Percentiles rank a stretch among this genome's conserved stretches.
Evolutionary conservation across 1,139 yeast species (phyloP).

Genomic region (Candida neerlandica): DNA sequence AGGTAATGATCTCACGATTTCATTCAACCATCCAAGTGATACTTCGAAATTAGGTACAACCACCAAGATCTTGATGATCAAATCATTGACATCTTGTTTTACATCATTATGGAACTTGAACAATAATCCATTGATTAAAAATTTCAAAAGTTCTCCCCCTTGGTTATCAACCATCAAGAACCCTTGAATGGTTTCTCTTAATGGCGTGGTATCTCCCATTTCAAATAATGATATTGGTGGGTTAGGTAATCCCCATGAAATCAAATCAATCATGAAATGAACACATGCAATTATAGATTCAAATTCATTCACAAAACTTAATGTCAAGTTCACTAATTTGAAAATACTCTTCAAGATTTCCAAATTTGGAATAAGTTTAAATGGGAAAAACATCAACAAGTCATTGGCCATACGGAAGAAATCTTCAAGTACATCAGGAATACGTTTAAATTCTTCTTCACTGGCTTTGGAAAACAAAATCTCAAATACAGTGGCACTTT

Average conservation of each 20-base stretch:
- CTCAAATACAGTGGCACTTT: constrained; percentile 44
- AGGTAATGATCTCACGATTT: constrained; percentile 58
- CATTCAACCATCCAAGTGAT: constrained; percentile 62
- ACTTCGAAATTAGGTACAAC: constrained; percentile 46
- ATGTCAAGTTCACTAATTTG: constrained; percentile 60
- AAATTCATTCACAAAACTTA: constrained; percentile 59
- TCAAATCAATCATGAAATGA: constrained; percentile 75
- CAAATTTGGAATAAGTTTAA: constrained; percentile 57
- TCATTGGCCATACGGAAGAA: constrained; percentile 85
- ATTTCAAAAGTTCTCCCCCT: constrained; percentile 59
- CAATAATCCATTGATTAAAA: constrained; percentile 66
- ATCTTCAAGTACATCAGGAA: constrained; percentile 84
- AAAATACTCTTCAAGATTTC: constrained; percentile 60
- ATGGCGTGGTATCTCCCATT: constrained; percentile 44
- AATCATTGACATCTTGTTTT: constrained; percentile 74
- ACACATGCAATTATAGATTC: constrained; percentile 73
- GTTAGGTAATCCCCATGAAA: constrained; percentile 79
- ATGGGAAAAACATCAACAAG: constrained; percentile 76
- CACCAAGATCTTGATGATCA: constrained; percentile 66
- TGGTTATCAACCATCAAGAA: constrained; percentile 45
- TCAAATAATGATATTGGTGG: constrained; percentile 77
- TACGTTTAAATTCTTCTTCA: constrained; percentile 37
- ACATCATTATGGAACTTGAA: constrained; percentile 73
- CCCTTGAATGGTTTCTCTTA: constrained; percentile 50
- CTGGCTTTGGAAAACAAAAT: constrained; percentile 28